Conservation (phyloP, 441 rosid species). For the Rhodomyrtus psidioides region DNA sequence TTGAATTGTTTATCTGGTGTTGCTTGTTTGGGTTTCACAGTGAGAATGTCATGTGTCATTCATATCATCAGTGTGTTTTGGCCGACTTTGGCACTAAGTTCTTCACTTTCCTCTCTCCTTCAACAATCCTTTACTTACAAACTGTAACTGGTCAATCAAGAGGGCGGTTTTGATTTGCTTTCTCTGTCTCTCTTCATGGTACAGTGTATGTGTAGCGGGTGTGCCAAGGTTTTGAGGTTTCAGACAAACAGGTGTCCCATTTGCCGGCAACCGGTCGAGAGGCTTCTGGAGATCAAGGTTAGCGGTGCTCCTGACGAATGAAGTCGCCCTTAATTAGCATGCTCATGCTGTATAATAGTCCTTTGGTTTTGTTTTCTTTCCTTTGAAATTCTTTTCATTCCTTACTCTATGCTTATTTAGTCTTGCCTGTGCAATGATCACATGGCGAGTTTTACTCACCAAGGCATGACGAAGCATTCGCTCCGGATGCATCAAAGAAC, state of each 20-base stretch:
- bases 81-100: neutral
- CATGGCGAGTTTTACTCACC: neutral
- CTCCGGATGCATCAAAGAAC: neutral
- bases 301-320: constrained; percentile 41
- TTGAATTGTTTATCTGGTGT: neutral
- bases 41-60: neutral
- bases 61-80: neutral
- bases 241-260: constrained; percentile 86
- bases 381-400: neutral
- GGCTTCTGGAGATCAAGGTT: constrained; percentile 87
- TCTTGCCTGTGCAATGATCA: neutral
- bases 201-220: constrained; percentile 97
- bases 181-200: neutral
- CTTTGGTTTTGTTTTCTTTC: neutral
- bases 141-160: neutral
- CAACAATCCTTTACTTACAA: neutral
- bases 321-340: neutral
- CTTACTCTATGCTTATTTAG: neutral
- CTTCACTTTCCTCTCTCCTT: neutral
- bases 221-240: constrained; percentile 84
- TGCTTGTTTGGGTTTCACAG: neutral
- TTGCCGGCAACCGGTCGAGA: constrained; percentile 86
- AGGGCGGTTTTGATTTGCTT: neutral
- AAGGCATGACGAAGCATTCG: neutral
- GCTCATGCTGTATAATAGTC: neutral